phyloP scores from a whole-genome alignment of 345 rosid species.

The Populus nigra region DNA sequence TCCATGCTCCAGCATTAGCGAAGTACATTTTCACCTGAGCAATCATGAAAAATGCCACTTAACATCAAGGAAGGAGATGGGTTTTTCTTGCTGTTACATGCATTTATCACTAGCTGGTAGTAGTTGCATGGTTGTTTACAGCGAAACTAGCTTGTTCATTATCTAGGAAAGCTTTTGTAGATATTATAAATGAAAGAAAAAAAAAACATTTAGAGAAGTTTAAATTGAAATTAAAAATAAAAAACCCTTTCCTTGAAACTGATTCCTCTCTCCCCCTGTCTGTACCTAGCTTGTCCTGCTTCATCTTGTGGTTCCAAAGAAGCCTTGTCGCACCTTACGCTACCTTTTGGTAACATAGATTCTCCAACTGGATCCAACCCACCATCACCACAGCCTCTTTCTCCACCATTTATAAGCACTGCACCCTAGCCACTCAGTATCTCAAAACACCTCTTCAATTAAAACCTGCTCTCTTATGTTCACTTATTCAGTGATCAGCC shows the following conservation, averaged over 20 bases:
- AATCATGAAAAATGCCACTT: neutral
- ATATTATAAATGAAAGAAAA: neutral
- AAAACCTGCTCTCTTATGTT: neutral
- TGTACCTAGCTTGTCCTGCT: constrained; percentile 3
- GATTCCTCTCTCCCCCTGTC: constrained; percentile 2
- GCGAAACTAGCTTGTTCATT: neutral
- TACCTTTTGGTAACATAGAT: constrained; percentile 17
- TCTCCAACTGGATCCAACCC: constrained; percentile 32
- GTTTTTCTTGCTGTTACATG: neutral
- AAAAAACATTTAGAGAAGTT: neutral
- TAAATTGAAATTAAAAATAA: neutral
- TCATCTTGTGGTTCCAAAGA: constrained; percentile 27
- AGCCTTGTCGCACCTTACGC: constrained; percentile 24
- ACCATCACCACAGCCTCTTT: neutral
- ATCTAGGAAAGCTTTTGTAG: neutral
- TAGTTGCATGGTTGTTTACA: neutral
- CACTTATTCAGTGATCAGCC: neutral
- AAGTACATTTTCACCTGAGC: neutral
- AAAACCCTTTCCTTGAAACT: neutral
- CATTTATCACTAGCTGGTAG: neutral
- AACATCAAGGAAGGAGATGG: neutral
- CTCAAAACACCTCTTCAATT: constrained; percentile 4
- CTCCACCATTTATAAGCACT: constrained; percentile 19
- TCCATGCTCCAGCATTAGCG: neutral
- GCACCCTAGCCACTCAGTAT: neutral